phyloP scores from a whole-genome alignment of 2,329 filamentous ascomycete species.

The Apiospora rasikravindrae region DNA sequence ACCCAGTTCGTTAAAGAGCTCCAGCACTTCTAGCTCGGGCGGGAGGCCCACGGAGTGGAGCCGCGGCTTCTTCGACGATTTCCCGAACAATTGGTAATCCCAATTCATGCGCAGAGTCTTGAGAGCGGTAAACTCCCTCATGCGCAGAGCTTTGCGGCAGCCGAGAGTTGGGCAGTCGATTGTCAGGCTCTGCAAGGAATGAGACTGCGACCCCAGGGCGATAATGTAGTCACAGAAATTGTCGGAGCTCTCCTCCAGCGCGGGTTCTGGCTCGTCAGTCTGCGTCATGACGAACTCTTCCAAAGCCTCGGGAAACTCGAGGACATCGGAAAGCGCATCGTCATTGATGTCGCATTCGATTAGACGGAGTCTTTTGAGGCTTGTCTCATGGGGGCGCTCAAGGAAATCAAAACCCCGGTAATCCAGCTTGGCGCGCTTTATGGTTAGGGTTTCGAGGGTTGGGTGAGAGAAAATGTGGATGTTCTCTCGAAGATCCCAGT shows the following conservation, averaged over 20 bases:
- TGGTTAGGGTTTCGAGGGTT: conserved; percentile 51
- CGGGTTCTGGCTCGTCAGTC: conserved; percentile 42
- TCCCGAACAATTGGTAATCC: conserved; percentile 56
- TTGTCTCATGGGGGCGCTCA: conserved; percentile 53
- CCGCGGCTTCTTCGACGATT: conserved; percentile 49
- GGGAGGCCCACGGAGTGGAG: conserved; percentile 53
- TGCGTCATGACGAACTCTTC: conserved; percentile 56
- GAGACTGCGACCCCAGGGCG: conserved; percentile 46
- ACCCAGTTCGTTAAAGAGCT: conserved; percentile 52
- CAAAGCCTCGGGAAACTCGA: conserved; percentile 50
- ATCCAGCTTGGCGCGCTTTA: conserved; percentile 51
- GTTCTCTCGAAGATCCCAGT: conserved; percentile 58
- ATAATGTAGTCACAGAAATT: conserved; percentile 53
- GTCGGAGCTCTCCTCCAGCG: conserved; percentile 53
- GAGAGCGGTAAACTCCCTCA: conserved; percentile 49
- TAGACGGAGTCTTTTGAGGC: conserved; percentile 48
- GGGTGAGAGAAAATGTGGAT: conserved; percentile 58
- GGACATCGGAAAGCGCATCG: conserved; percentile 45
- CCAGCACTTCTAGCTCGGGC: conserved; percentile 49
- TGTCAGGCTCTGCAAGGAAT: conserved; percentile 50
- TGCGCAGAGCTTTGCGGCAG: conserved; percentile 46
- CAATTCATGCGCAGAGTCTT: conserved; percentile 49
- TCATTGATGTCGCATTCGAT: conserved; percentile 58
- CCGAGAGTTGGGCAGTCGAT: conserved; percentile 50
- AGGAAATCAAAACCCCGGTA: conserved; percentile 53